Percentiles rank a stretch among this genome's conserved stretches.
These are phyloP conservation scores for Porpolomopsis calyptriformis DNA, from an alignment of 768 basidiomycete species.

Conservation along the genomic window DNA sequence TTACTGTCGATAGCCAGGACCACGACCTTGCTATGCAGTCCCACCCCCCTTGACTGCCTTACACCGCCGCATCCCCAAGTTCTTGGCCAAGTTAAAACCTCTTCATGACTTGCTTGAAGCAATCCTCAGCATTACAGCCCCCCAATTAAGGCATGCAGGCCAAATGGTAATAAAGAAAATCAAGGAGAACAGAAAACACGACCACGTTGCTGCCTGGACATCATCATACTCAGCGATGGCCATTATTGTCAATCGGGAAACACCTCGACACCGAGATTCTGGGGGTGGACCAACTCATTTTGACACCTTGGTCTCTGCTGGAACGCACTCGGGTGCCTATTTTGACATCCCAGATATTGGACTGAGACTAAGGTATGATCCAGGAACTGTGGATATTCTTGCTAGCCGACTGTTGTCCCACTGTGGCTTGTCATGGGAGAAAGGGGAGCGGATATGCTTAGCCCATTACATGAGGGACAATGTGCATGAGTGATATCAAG, in stretches of 20 bases:
- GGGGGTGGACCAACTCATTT: not conserved
- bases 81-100: not conserved
- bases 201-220: not conserved
- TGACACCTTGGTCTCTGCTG: not conserved
- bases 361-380: not conserved
- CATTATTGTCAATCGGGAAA: not conserved
- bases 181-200: not conserved
- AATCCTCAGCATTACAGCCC: not conserved
- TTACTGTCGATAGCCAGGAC: no score
- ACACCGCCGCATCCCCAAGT: not conserved
- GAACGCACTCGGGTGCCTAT: not conserved
- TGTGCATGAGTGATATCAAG: not conserved
- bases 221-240: not conserved
- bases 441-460: not conserved
- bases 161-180: not conserved
- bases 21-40: no score
- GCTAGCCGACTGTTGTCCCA: not conserved
- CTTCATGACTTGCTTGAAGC: not conserved
- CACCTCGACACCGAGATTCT: not conserved
- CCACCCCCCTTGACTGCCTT: no score
- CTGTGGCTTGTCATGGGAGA: not conserved
- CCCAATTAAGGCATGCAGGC: not conserved
- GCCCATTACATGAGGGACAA: not conserved
- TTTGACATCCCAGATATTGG: not conserved
- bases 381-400: not conserved